Evolutionary conservation across 148 eudicot species (phyloP), one percentile per base, ranked within the genome.

Genomic region (Vaccinium myrtillus): DNA sequence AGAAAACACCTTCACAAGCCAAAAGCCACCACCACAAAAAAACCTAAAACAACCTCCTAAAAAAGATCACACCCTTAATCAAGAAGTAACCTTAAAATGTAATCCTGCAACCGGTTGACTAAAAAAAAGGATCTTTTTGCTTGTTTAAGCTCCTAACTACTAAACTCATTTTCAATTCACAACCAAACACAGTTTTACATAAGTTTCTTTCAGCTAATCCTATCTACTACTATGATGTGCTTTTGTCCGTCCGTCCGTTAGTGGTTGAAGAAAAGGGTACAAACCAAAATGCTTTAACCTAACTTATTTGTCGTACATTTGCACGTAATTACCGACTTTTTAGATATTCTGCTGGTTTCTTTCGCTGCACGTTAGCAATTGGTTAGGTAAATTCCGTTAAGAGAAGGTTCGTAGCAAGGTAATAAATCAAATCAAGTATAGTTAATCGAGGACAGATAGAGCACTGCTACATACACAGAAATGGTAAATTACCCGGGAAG

Each of bases 81-180:
- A 10, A 12, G 55, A 14, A 3, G 14, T 53, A 53, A 10, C 14
- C 55, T 53, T 53, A 51, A 53, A 53, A 53, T 53, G 14, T 53
- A 51, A 51, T 53, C 36, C 36, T 32, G 36, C 36, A 32, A 2
- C 56, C 15, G 16, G 56, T 54, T 54, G 56, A 54, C 56, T 5
- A 2, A 54, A 54, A 36, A 54, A 54, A 14, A 54, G 58, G 58
- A 54, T 54, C 56, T 54, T 54, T 54, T 50, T 36, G 43, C 46
- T 78, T 23, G 14, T 10, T 23, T 13, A 19, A 11, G 73, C 71
- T 81, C 55, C 55, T 81, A 1, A 11, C 32, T 63, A 81, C 83
- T 30, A 81, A 54, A 81, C 56, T 23, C 23, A 6, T 67, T 81
- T 81, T 81, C 75, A n/a, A 63, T 23, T 63, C 49, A 61, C 56